phyloP scores from a whole-genome alignment of 305 asterid genomes.

The Fraxinus dipetala region DNA sequence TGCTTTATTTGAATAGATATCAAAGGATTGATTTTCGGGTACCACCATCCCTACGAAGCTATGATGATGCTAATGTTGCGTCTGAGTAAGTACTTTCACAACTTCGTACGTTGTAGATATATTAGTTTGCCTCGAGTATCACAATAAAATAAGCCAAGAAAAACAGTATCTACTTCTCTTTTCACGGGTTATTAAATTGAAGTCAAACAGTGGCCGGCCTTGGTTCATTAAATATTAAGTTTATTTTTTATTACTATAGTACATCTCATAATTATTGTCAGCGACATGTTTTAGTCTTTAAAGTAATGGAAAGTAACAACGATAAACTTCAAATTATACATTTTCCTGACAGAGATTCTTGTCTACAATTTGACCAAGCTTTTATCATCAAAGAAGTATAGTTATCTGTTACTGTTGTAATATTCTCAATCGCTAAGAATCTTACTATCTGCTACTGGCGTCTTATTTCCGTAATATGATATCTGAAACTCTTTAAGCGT shows the following conservation, averaged over 20 bases:
- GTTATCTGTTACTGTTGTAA: background rate
- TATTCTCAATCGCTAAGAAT: background rate
- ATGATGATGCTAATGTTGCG: conserved; percentile 36
- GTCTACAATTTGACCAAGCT: background rate
- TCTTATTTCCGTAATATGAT: conserved; percentile 7
- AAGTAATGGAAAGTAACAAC: background rate
- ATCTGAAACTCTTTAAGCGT: conserved; percentile 1
- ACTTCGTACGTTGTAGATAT: background rate
- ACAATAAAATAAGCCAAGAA: conserved; percentile 7
- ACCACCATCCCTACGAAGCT: conserved; percentile 63
- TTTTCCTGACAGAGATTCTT: background rate
- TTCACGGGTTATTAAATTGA: background rate
- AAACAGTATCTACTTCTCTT: conserved; percentile 1
- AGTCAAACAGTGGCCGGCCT: background rate
- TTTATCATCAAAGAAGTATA: conserved; percentile 17
- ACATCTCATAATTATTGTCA: background rate
- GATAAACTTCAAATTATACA: conserved; percentile 1
- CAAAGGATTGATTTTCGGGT: conserved; percentile 79
- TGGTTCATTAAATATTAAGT: background rate
- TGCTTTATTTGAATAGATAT: conserved; percentile 45
- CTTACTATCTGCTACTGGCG: conserved; percentile 4
- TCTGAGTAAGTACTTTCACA: conserved; percentile 47
- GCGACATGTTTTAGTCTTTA: background rate
- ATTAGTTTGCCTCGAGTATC: background rate
- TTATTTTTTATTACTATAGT: background rate